Evolutionary conservation across 306 rosid species (phyloP), one percentile per base, ranked within the genome.

Genomic region (Morella rubra): DNA sequence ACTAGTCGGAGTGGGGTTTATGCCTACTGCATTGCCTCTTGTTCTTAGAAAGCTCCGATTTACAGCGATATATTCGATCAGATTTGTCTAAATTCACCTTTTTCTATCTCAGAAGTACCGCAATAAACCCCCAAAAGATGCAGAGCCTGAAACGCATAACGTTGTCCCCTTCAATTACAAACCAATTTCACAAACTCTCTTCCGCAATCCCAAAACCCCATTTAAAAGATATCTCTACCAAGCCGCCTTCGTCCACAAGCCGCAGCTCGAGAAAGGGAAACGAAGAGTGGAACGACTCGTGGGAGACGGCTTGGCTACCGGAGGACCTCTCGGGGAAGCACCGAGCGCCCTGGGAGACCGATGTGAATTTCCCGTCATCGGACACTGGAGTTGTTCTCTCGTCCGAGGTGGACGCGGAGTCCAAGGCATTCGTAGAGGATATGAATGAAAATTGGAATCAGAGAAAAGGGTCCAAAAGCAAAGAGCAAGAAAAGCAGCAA

Each of bases 301-400:
- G 98, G 98, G 98, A 92, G 61, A 80, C 96, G 1, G 95, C 98
- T 45, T 95, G 98, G 98, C 83, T 95, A 0, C 98, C 98, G 18
- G 96, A 90, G 67, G 97, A 92, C 64, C 80, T 90, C 32, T 81
- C 87, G 12, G 85, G 86, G 5, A 88, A 81, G 79, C 49, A 76
- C 42, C 86, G 88, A 27, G 87, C 96, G 18, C 93, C 97, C 22
- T 95, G 97, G 98, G 97, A 95, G 81, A 59, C 61, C 18, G 98
- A 90, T 64, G 93, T 89, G 51, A 90, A 84, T 76, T 91, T 89
- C 81, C 42, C 83, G 7, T 78, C 93, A 8, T 60, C 78, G 6
- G 86, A 77, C 15, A 76, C 91, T 19, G 22, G 52, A 18, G 13
- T 69, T 20, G 86, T 83, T 16, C 74, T 84, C 8, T 66, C 87